A percentile compares a stretch with the other conserved stretches of the same genome.
Evolutionary conservation across 805 yeast genomes (phyloP).

Genomic region (Kurtzmaniella cleridarum): DNA sequence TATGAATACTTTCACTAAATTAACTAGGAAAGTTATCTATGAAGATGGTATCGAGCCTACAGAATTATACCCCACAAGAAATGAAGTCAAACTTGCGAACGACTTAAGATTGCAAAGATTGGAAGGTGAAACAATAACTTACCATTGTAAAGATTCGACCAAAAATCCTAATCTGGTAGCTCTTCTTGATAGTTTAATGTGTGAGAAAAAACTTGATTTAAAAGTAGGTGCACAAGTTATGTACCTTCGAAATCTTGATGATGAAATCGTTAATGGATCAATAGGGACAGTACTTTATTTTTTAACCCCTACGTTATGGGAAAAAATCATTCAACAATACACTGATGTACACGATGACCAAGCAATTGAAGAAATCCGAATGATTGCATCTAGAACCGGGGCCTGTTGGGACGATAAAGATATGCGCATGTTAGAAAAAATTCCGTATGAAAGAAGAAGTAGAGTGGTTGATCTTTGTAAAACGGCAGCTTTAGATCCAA

Average conservation of each 20-base stretch:
- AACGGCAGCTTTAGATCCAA: constrained; percentile 17
- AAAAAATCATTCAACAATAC: constrained; percentile 20
- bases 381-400: constrained; percentile 13
- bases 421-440: constrained; percentile 10
- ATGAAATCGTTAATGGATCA: constrained; percentile 86
- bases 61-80: constrained; percentile 67
- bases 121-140: constrained; percentile 42
- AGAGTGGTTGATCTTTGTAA: constrained; percentile 15
- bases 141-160: constrained; percentile 33
- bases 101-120: constrained; percentile 32
- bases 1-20: constrained; percentile 42
- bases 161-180: constrained; percentile 15
- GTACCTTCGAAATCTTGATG: constrained; percentile 73
- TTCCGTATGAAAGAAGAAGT: constrained; percentile 22
- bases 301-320: constrained; percentile 21
- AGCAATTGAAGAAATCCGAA: constrained; percentile 18
- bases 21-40: constrained; percentile 55
- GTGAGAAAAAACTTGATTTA: constrained; percentile 54
- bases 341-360: constrained; percentile 13
- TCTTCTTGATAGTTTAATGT: constrained; percentile 61
- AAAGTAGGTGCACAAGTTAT: constrained; percentile 92
- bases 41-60: constrained; percentile 78
- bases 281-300: constrained; percentile 71
- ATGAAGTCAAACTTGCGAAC: constrained; percentile 81
- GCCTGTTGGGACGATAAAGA: constrained; percentile 11